Percentiles rank a stretch among this genome's conserved stretches.
These are phyloP conservation scores for Oxyria digyna DNA, from an alignment of 148 eudicot genomes.

Conservation along the genomic window DNA sequence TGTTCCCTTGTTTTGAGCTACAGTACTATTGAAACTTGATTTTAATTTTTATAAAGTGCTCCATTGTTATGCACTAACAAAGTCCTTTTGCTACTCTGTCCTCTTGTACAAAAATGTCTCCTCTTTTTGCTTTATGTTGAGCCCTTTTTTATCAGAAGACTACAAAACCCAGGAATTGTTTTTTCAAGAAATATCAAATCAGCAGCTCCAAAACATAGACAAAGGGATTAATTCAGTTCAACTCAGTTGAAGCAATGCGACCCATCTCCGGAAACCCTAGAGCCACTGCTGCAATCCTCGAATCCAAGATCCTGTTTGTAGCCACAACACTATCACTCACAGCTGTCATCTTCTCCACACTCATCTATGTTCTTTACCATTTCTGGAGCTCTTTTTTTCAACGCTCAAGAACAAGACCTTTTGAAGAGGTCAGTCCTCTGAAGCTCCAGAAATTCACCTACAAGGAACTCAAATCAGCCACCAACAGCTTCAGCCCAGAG, in stretches of 20 bases:
- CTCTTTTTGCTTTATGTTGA: background rate
- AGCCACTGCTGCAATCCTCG: conserved; percentile 16
- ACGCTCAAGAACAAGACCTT: no score
- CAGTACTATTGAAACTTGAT: background rate
- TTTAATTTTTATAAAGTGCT: background rate
- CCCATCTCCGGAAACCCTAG: conserved; percentile 28
- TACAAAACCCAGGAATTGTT: no score
- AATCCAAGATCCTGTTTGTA: conserved; percentile 33
- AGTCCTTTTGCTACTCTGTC: background rate
- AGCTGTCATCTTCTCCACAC: conserved; percentile 34
- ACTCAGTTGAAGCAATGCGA: conserved; percentile 42
- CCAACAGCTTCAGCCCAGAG: conserved; percentile 39
- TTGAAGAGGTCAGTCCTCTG: conserved; percentile 33
- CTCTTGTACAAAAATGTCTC: no score
- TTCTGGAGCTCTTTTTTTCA: conserved; percentile 52
- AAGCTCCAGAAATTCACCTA: conserved; percentile 54
- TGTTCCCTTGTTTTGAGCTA: background rate
- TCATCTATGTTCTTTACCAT: conserved; percentile 47
- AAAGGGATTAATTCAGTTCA: background rate
- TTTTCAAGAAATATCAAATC: background rate
- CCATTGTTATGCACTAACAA: no score
- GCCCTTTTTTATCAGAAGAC: no score
- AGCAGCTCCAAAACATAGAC: background rate
- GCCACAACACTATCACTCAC: conserved; percentile 38
- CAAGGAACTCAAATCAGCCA: conserved; percentile 76